Evolutionary conservation across 805 yeast genomes (phyloP).

Genomic region (Pichia gijzeniarum): DNA sequence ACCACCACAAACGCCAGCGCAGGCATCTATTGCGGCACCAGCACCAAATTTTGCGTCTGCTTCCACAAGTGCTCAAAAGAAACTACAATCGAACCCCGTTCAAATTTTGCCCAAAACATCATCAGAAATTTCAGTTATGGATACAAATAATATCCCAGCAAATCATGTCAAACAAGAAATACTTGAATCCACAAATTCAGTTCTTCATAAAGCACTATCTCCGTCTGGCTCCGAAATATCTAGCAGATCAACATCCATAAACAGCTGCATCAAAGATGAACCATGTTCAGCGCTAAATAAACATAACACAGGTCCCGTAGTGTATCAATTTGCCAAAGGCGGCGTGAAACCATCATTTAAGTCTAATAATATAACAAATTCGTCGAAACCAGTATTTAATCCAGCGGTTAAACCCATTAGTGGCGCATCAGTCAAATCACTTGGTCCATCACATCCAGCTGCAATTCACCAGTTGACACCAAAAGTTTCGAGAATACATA

Average conservation of each 20-base stretch:
- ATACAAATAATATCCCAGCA: neutral
- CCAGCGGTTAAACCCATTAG: slow-evolving; percentile 6
- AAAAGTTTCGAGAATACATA: neutral
- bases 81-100: neutral
- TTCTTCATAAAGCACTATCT: slow-evolving; percentile 5
- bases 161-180: slow-evolving; percentile 3
- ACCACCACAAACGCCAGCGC: slow-evolving; percentile 1
- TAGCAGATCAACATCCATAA: neutral
- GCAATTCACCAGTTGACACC: slow-evolving; percentile 7
- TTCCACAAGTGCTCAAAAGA: no score
- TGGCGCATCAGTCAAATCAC: neutral
- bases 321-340: slow-evolving; percentile 11
- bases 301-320: slow-evolving; percentile 4
- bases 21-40: no score
- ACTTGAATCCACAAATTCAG: neutral
- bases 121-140: no score
- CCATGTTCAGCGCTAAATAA: neutral
- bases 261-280: slow-evolving; percentile 2
- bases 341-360: slow-evolving; percentile 11
- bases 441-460: slow-evolving; percentile 2
- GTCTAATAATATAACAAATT: neutral
- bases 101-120: neutral
- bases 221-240: neutral
- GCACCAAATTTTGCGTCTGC: no score
- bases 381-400: slow-evolving; percentile 10